phyloP scores from a whole-genome alignment of 352 stramenopile genomes.

The Phytophthora capsici region DNA sequence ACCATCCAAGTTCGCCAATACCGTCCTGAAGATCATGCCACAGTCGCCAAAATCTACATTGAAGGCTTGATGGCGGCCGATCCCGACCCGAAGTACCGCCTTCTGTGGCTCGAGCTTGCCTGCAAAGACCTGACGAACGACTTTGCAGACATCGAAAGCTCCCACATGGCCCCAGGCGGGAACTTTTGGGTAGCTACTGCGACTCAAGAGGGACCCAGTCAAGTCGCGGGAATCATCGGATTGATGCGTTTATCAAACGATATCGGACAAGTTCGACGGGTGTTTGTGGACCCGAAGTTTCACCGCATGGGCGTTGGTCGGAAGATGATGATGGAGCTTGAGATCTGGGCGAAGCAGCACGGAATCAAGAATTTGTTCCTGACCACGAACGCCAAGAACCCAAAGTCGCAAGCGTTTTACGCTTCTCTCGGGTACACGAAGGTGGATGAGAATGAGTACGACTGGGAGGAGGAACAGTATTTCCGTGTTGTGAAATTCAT shows the following conservation, averaged over 20 bases:
- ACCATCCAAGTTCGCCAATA: slow-evolving; percentile 23
- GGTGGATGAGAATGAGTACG: slow-evolving; percentile 10
- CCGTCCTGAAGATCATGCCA: slow-evolving; percentile 23
- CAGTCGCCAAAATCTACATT: slow-evolving; percentile 21
- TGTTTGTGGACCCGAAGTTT: slow-evolving; percentile 34
- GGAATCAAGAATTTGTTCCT: slow-evolving; percentile 25
- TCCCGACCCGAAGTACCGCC: slow-evolving; percentile 1
- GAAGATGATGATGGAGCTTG: slow-evolving; percentile 23
- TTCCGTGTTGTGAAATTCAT: slow-evolving; percentile 29
- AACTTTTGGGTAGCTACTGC: slow-evolving; percentile 35
- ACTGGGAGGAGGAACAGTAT: slow-evolving; percentile 16
- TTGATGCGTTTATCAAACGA: slow-evolving; percentile 18
- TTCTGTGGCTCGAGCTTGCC: slow-evolving; percentile 2
- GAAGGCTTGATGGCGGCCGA: slow-evolving; percentile 8
- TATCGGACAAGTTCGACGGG: slow-evolving; percentile 27
- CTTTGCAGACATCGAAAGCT: slow-evolving; percentile 12
- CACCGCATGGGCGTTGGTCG: slow-evolving; percentile 35
- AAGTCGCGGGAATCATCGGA: slow-evolving; percentile 34
- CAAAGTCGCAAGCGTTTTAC: slow-evolving; percentile 24
- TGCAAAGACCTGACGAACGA: slow-evolving; percentile 11
- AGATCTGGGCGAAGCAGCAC: slow-evolving; percentile 20
- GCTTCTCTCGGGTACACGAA: slow-evolving; percentile 25
- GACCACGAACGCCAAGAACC: slow-evolving; percentile 28
- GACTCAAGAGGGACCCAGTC: slow-evolving; percentile 2
- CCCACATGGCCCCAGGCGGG: slow-evolving; percentile 22